Evolutionary conservation across 805 yeast genomes (phyloP).

Genomic region (Blastobotrys attinorum): DNA sequence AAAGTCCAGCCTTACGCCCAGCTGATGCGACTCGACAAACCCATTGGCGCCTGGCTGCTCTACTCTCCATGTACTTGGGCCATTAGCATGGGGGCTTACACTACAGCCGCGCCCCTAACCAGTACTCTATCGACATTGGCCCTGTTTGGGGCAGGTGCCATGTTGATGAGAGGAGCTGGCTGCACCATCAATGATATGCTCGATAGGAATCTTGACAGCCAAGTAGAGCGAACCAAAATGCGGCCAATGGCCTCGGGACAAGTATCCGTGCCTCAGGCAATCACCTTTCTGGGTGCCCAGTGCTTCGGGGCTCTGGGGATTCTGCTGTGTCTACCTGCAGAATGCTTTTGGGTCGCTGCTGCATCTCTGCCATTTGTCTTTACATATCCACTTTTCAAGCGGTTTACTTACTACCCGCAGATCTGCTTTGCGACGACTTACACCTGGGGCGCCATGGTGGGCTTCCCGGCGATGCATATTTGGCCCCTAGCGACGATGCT

Average conservation of each 20-base stretch:
- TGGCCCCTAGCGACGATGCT: slow-evolving; percentile 68
- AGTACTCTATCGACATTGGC: slow-evolving; percentile 55
- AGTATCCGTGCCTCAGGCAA: slow-evolving; percentile 63
- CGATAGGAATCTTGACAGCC: slow-evolving; percentile 73
- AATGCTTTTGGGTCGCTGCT: slow-evolving; percentile 78
- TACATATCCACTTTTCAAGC: slow-evolving; percentile 85
- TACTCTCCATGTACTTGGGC: slow-evolving; percentile 90
- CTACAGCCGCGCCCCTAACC: slow-evolving; percentile 54
- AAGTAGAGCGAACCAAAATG: slow-evolving; percentile 81
- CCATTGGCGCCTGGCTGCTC: slow-evolving; percentile 87
- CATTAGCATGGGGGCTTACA: slow-evolving; percentile 77
- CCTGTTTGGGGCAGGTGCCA: slow-evolving; percentile 74
- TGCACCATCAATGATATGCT: slow-evolving; percentile 89
- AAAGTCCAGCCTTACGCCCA: slow-evolving; percentile 85
- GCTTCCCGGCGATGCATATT: slow-evolving; percentile 94
- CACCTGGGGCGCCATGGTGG: slow-evolving; percentile 90
- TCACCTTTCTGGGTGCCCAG: slow-evolving; percentile 63
- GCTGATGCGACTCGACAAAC: slow-evolving; percentile 84
- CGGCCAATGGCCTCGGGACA: slow-evolving; percentile 92
- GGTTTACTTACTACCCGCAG: slow-evolving; percentile 96
- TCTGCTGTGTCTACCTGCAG: slow-evolving; percentile 62
- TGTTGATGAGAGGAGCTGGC: slow-evolving; percentile 96
- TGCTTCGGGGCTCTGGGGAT: slow-evolving; percentile 66
- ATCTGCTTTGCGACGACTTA: slow-evolving; percentile 71
- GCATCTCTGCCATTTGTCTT: slow-evolving; percentile 71